These are phyloP conservation scores for Balansia obtecta DNA, from an alignment of 2,329 filamentous ascomycete species.

Conservation along the genomic window DNA sequence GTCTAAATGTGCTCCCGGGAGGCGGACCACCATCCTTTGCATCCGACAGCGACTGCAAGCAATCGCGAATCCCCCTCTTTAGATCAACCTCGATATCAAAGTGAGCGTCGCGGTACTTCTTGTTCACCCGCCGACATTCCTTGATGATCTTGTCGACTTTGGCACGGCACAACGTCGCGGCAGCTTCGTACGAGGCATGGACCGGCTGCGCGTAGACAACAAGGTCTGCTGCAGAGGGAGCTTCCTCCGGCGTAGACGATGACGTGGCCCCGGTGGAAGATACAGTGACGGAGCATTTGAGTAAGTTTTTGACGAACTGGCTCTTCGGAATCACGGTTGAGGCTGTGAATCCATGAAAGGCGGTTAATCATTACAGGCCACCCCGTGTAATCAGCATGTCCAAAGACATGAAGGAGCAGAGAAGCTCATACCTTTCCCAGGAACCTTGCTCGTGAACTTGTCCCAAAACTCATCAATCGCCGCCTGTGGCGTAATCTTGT, in stretches of 20 bases:
- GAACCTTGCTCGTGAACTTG: conserved; percentile 56
- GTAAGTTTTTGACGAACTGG: conserved; percentile 47
- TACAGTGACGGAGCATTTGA: conserved; percentile 25
- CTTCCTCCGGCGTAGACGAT: conserved; percentile 30
- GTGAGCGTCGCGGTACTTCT: conserved; percentile 76
- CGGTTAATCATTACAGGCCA: not conserved
- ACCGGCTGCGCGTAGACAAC: conserved; percentile 18
- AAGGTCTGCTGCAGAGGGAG: conserved; percentile 15
- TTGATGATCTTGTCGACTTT: conserved; percentile 50
- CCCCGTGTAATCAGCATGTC: too few relatives aligned
- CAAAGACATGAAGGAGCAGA: not conserved
- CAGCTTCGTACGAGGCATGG: conserved; percentile 62
- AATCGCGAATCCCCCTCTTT: conserved; percentile 42
- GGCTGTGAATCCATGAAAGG: conserved; percentile 24
- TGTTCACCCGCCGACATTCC: conserved; percentile 64
- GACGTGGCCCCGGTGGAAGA: not conserved
- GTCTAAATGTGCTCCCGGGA: conserved; percentile 23
- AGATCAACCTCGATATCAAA: conserved; percentile 75
- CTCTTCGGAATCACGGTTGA: conserved; percentile 60
- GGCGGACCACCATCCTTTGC: conserved; percentile 9
- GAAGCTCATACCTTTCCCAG: conserved; percentile 50
- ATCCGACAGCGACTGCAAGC: conserved; percentile 33
- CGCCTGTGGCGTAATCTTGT: conserved; percentile 51
- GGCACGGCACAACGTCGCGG: conserved; percentile 52
- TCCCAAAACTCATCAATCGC: conserved; percentile 62